phyloP scores from a whole-genome alignment of 208 protist species.

The Wallacemonas sp. region DNA sequence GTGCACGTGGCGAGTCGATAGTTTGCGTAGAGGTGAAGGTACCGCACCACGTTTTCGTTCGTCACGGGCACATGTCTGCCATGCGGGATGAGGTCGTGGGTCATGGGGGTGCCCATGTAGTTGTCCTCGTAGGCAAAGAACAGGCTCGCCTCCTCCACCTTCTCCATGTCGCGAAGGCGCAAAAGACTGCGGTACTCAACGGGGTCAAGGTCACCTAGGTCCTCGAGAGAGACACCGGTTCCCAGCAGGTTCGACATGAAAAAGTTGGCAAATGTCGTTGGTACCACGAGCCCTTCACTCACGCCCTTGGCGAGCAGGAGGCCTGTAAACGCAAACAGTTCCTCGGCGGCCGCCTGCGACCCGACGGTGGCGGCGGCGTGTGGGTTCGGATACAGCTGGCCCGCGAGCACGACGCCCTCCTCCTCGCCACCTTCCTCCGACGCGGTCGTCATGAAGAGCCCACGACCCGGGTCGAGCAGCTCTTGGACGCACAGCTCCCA shows the following conservation, averaged over 20 bases:
- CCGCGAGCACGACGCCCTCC: neutral
- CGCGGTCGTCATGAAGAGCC: conserved; percentile 35
- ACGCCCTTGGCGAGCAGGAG: conserved; percentile 45
- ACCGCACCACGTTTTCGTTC: conserved; percentile 38
- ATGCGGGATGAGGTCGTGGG: conserved; percentile 30
- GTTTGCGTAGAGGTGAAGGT: conserved; percentile 39
- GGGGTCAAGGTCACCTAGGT: conserved; percentile 40
- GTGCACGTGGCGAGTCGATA: conserved; percentile 41
- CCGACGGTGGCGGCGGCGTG: conserved; percentile 8
- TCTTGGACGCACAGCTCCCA: conserved; percentile 20
- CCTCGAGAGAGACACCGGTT: conserved; percentile 41
- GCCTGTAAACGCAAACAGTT: conserved; percentile 31
- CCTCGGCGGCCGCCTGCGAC: neutral
- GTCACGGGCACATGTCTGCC: conserved; percentile 43
- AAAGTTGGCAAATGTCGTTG: conserved; percentile 44
- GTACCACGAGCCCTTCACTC: conserved; percentile 37
- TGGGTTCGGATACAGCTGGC: conserved; percentile 41
- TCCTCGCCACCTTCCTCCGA: neutral
- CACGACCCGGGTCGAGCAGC: conserved; percentile 24
- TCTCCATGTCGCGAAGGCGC: conserved; percentile 23
- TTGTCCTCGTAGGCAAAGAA: conserved; percentile 21
- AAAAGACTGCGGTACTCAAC: conserved; percentile 33
- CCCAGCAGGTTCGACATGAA: conserved; percentile 33
- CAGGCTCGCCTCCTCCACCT: conserved; percentile 27
- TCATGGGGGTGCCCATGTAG: conserved; percentile 5